Evolutionary conservation across 1,139 yeast species (phyloP).

Genomic region (Insectozyma bohioensis): DNA sequence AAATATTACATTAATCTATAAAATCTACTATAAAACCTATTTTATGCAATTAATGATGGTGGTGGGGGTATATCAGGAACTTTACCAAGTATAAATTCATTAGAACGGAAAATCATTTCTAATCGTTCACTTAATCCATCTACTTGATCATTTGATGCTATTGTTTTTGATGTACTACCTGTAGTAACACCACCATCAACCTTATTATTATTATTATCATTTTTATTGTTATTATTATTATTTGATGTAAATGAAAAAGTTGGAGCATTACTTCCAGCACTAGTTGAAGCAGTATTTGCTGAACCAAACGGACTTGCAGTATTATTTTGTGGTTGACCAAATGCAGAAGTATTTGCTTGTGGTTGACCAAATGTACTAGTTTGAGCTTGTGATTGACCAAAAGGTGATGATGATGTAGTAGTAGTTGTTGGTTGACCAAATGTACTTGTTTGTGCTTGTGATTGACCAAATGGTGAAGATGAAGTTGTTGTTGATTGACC

Average conservation of each 20-base stretch:
- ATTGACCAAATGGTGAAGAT: constrained; percentile 15
- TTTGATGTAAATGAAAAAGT: constrained; percentile 5
- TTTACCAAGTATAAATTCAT: constrained; percentile 56
- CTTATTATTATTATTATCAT: too few relatives aligned
- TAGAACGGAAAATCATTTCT: constrained; percentile 50
- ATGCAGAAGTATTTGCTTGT: constrained; percentile 2
- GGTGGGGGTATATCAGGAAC: constrained; percentile 88
- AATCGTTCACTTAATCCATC: constrained; percentile 41
- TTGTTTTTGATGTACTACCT: not conserved
- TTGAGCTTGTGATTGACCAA: constrained; percentile 12
- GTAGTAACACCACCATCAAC: not conserved
- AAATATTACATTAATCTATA: not conserved
- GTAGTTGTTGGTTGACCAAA: constrained; percentile 14
- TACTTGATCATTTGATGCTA: constrained; percentile 3
- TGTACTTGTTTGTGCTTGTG: constrained; percentile 12
- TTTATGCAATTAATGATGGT: constrained; percentile 16
- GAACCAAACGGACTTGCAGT: constrained; percentile 3
- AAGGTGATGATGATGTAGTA: constrained; percentile 13
- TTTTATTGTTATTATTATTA: not conserved
- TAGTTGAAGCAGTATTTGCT: constrained; percentile 1
- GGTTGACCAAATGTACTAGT: constrained; percentile 11
- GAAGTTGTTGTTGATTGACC: constrained; percentile 10
- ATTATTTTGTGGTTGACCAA: constrained; percentile 3
- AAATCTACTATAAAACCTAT: too few relatives aligned
- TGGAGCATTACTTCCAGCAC: constrained; percentile 1